Percentiles rank a stretch among this genome's conserved stretches.
phyloP scores from a whole-genome alignment of 108 stramenopile genomes.

The Skeletonema grethae region DNA sequence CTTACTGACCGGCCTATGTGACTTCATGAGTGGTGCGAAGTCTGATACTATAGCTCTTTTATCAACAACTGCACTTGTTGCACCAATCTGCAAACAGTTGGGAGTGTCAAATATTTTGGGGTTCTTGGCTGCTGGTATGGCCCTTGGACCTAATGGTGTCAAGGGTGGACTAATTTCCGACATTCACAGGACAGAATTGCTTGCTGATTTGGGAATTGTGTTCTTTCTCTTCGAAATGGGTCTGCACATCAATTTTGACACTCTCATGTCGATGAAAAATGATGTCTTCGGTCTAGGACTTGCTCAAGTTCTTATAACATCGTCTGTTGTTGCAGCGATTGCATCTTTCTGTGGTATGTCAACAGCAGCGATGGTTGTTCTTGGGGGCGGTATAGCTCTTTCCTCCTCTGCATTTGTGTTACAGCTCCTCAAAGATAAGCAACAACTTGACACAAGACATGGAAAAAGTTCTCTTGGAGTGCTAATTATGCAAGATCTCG shows the following conservation, averaged over 20 bases:
- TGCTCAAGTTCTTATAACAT: constrained; percentile 82
- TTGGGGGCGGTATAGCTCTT: constrained; percentile 91
- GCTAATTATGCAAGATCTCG: constrained; percentile 90
- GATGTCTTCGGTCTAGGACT: constrained; percentile 93
- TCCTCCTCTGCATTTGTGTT: constrained; percentile 94
- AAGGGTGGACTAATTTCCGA: constrained; percentile 63
- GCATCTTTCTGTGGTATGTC: constrained; percentile 57
- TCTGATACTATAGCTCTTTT: constrained; percentile 84
- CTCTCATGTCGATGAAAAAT: constrained; percentile 80
- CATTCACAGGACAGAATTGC: constrained; percentile 77
- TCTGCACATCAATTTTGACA: constrained; percentile 86
- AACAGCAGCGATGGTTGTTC: constrained; percentile 70
- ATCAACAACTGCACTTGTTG: constrained; percentile 80
- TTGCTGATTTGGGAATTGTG: constrained; percentile 94
- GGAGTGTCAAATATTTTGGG: constrained; percentile 90
- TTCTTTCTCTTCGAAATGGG: constrained; percentile 98
- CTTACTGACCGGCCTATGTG: constrained; percentile 41
- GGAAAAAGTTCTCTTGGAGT: constrained; percentile 93
- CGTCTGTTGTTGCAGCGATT: constrained; percentile 64
- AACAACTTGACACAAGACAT: constrained; percentile 79
- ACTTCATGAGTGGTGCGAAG: constrained; percentile 79
- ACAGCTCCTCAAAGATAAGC: constrained; percentile 88
- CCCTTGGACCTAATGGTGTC: constrained; percentile 86
- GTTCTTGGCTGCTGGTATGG: constrained; percentile 79
- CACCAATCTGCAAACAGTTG: constrained; percentile 82